A percentile compares a stretch with the other conserved stretches of the same genome.
These are phyloP conservation scores for Akanthomyces lecanii DNA, from an alignment of 2,329 filamentous ascomycete species.

Conservation along the genomic window DNA sequence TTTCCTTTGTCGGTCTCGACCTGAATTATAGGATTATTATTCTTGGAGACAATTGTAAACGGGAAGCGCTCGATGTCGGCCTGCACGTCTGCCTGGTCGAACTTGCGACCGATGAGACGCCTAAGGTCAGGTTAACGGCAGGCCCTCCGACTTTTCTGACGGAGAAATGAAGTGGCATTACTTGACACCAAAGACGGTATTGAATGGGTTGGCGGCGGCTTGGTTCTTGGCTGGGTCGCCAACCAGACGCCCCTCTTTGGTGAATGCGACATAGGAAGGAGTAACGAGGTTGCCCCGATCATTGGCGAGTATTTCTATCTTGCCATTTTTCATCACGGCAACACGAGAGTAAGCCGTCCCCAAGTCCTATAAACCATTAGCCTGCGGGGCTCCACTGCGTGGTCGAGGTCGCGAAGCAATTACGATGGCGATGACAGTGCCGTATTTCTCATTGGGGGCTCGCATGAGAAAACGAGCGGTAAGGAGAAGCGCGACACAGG, in stretches of 20 bases:
- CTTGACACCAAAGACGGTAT: constrained; percentile 81
- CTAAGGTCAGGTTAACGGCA: constrained; percentile 37
- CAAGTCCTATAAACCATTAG: constrained; percentile 54
- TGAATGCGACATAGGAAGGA: constrained; percentile 92
- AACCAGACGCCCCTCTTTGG: constrained; percentile 92
- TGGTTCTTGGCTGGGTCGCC: constrained; percentile 55
- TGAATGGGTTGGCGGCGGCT: constrained; percentile 63
- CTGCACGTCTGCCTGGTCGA: constrained; percentile 73
- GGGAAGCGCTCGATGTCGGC: constrained; percentile 97
- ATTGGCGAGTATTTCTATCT: constrained; percentile 93
- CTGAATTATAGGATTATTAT: constrained; percentile 70
- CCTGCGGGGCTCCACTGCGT: not conserved
- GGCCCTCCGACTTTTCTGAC: not conserved
- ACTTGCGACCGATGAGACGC: constrained; percentile 83
- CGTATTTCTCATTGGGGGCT: constrained; percentile 30
- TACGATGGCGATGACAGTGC: constrained; percentile 89
- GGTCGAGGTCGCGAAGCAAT: constrained; percentile 17
- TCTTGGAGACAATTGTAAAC: constrained; percentile 86
- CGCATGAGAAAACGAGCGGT: no score
- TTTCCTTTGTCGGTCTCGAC: constrained; percentile 61
- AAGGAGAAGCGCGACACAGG: no score
- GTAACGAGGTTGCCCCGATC: constrained; percentile 96
- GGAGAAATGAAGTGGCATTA: constrained; percentile 32
- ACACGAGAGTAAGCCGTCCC: constrained; percentile 88
- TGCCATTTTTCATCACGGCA: constrained; percentile 92